phyloP scores from a whole-genome alignment of 371 early-diverging fungal species.

The Mortierella sp. region DNA sequence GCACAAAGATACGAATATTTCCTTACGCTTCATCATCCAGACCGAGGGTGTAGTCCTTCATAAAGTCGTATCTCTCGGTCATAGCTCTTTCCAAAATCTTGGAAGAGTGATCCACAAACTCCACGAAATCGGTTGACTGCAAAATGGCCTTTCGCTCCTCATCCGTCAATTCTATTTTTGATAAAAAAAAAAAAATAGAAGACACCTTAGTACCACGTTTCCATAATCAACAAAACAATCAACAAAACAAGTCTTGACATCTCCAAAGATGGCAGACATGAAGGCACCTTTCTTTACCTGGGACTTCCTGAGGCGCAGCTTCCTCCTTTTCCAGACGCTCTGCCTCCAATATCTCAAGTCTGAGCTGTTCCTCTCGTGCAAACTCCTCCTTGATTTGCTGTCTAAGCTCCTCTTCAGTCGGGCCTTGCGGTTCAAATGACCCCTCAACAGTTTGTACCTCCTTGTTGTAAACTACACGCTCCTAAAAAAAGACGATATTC shows the following conservation, averaged over 20 bases:
- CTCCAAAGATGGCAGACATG: not conserved
- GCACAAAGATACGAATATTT: not conserved
- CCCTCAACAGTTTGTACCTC: conserved; percentile 88
- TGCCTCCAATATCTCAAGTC: conserved; percentile 71
- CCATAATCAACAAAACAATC: too few relatives aligned
- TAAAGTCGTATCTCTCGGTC: conserved; percentile 90
- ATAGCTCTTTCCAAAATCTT: conserved; percentile 93
- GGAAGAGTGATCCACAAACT: conserved; percentile 90
- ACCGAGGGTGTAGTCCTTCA: conserved; percentile 93
- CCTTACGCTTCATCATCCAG: conserved; percentile 71
- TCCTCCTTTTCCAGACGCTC: conserved; percentile 69
- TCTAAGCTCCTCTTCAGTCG: conserved; percentile 74
- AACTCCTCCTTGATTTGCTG: conserved; percentile 71
- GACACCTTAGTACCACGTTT: too few relatives aligned
- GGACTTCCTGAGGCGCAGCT: conserved; percentile 48
- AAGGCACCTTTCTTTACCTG: conserved; percentile 15
- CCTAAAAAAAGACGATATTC: conserved; percentile 59
- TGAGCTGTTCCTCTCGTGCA: conserved; percentile 70
- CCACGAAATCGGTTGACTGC: conserved; percentile 78
- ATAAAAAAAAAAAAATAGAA: not conserved
- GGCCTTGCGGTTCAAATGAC: conserved; percentile 68
- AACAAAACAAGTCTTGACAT: too few relatives aligned
- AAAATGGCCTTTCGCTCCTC: conserved; percentile 82
- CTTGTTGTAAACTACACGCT: conserved; percentile 91
- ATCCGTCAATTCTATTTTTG: conserved; percentile 79